Percentiles rank a stretch among this genome's conserved stretches.
These are phyloP conservation scores for Coniosporium tulheliwenetii DNA, from an alignment of 2,329 filamentous ascomycete genomes.

Conservation along the genomic window DNA sequence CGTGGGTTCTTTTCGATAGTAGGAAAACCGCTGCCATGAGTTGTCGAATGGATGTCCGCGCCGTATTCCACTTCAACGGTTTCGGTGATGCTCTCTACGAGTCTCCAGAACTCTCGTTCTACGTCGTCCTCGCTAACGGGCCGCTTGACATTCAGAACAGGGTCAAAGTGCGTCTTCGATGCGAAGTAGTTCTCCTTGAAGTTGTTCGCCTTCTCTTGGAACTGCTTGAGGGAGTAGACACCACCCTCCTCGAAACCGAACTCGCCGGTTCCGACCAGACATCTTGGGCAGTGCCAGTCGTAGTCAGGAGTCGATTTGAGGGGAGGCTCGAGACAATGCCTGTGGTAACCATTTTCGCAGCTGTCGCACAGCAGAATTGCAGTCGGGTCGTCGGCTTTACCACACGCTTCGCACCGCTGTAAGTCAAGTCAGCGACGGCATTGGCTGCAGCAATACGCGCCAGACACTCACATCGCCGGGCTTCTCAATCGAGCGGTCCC, in stretches of 20 bases:
- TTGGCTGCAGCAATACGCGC: neutral
- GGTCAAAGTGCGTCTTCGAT: slow-evolving; percentile 76
- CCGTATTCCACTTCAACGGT: slow-evolving; percentile 97
- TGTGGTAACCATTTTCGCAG: slow-evolving; percentile 81
- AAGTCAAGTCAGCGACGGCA: neutral
- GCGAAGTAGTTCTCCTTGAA: slow-evolving; percentile 94
- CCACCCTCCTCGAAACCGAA: slow-evolving; percentile 97
- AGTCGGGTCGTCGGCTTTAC: slow-evolving; percentile 56
- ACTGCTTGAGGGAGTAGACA: slow-evolving; percentile 85
- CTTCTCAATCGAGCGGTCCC: slow-evolving; percentile 40
- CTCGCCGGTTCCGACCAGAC: slow-evolving; percentile 87
- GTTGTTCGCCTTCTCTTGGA: slow-evolving; percentile 87
- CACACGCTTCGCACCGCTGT: slow-evolving; percentile 75
- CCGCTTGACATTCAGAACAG: slow-evolving; percentile 62
- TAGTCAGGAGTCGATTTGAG: slow-evolving; percentile 60
- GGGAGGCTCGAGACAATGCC: slow-evolving; percentile 75
- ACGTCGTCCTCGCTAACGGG: slow-evolving; percentile 90
- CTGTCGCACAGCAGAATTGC: slow-evolving; percentile 74
- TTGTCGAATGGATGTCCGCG: slow-evolving; percentile 94
- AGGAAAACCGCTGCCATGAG: slow-evolving; percentile 91
- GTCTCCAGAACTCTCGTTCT: slow-evolving; percentile 89
- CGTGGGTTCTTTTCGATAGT: slow-evolving; percentile 82
- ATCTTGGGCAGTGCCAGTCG: slow-evolving; percentile 94
- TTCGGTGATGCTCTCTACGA: slow-evolving; percentile 86
- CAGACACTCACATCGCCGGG: slow-evolving; percentile 38